These are phyloP conservation scores for Limonium bicolor DNA, from an alignment of 148 eudicot genomes.

Conservation along the genomic window DNA sequence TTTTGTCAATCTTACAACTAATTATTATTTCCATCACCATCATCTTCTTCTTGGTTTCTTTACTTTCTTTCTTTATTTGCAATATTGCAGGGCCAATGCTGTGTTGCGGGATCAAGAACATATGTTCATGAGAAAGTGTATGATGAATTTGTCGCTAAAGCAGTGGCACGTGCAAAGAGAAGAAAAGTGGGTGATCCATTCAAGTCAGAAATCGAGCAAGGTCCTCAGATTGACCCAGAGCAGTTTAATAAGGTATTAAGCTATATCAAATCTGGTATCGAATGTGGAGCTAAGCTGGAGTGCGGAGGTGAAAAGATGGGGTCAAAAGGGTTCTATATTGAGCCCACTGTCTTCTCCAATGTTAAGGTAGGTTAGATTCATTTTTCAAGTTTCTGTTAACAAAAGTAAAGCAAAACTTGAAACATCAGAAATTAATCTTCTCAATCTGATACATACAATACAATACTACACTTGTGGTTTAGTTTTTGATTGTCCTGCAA, in stretches of 20 bases:
- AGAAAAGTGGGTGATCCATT: conserved; percentile 92
- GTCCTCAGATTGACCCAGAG: conserved; percentile 81
- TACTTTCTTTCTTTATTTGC: not conserved
- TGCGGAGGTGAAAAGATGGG: conserved; percentile 78
- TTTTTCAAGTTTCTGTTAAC: too few relatives aligned
- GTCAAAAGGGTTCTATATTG: conserved; percentile 63
- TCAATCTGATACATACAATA: too few relatives aligned
- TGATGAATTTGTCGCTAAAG: conserved; percentile 82
- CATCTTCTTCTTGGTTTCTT: not conserved
- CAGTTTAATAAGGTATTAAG: conserved; percentile 69
- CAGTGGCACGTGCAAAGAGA: conserved; percentile 67
- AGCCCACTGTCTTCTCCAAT: conserved; percentile 89
- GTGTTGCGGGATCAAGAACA: conserved; percentile 91
- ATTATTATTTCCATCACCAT: not conserved
- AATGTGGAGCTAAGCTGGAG: conserved; percentile 76
- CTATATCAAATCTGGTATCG: conserved; percentile 62
- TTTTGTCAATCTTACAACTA: not conserved
- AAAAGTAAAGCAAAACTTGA: too few relatives aligned
- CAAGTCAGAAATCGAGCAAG: conserved; percentile 78
- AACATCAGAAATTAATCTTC: too few relatives aligned
- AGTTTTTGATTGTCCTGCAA: not conserved
- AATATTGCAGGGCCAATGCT: conserved; percentile 68
- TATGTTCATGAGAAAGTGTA: conserved; percentile 71
- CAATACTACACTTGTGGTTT: not conserved
- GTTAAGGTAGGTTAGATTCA: conserved; percentile 58